Evolutionary conservation across 345 rosid species (phyloP).

Genomic region (Moringa oleifera): DNA sequence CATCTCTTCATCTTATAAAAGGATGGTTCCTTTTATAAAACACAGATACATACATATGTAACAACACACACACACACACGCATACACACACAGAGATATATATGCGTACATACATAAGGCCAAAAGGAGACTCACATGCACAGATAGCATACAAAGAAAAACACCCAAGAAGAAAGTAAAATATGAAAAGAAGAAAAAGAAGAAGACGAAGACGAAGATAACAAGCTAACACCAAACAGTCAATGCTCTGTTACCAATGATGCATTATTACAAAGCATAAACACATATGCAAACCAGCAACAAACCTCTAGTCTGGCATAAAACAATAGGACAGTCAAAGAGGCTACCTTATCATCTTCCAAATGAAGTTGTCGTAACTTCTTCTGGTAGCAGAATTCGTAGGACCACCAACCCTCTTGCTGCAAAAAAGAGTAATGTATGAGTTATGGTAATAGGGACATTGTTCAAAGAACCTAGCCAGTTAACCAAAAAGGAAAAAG

Average conservation of each 20-base stretch:
- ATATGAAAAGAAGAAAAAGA: not conserved
- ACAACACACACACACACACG: no score
- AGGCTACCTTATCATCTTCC: slow-evolving; percentile 63
- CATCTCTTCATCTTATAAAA: not conserved
- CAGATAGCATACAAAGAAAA: not conserved
- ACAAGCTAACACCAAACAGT: not conserved
- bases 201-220: not conserved
- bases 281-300: not conserved
- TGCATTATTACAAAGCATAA: not conserved
- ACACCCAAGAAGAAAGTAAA: not conserved
- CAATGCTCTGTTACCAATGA: not conserved
- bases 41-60: no score
- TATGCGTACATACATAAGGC: no score
- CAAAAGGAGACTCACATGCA: not conserved
- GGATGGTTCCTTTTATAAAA: not conserved
- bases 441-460: not conserved
- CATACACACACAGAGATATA: no score
- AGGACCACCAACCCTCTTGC: slow-evolving; percentile 99
- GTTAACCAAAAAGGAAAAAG: not conserved
- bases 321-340: not conserved
- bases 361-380: slow-evolving; percentile 58
- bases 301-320: not conserved
- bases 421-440: slow-evolving; percentile 25
- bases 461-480: not conserved
- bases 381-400: slow-evolving; percentile 76